Base-by-base conservation (phyloP, 1,284 basidiomycete genomes). In the Sporisorium graminicola region DNA sequence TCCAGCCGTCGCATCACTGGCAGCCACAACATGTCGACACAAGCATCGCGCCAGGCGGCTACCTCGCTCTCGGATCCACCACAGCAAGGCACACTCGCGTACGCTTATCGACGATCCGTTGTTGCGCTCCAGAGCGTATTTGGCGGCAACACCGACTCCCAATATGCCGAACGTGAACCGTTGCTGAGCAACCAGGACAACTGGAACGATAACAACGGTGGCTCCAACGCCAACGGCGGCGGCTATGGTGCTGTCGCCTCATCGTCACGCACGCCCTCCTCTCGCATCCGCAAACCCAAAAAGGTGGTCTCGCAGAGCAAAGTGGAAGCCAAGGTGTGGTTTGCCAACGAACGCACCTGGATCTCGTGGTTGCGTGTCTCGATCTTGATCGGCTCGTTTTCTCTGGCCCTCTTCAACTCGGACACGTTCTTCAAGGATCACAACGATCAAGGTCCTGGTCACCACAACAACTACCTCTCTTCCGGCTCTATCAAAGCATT, bases 291-390 rank as follows among this genome's bases (percentile, higher is more conserved):
- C 35, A 84, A 84, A 58, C 93, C 93, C 0, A 93, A 82, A 40
- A 74, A 74, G 58, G 70, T 83, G 27, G 44, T 75, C 50, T 81
- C 74, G 35, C 82, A 79, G 22, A 77, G 81, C 58, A 78, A 83
- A 51, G 84, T 85, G 5, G 84, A 85, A 63, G 83, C 84, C 33
- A 85, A 85, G 65, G 84, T 85, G 43, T 85, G 84, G 84, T 82
- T 85, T 31, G 84, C 84, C 59, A 85, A 85, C 65, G 84, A 85
- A 64, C 82, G 83, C 16, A 85, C 95, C 3, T 97, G 93, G 93
- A 90, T 97, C 55, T 90, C 95, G 0, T 98, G 95, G 90, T 87
- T 97, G 56, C 94, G 93, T 77, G 91, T 93, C 58, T 90, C 93
- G 5, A 88, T 98, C 47, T 88, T 98, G 22, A 89, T 98, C 63